phyloP scores from a whole-genome alignment of 2,329 filamentous ascomycete species.

The Phialophora chinensis region DNA sequence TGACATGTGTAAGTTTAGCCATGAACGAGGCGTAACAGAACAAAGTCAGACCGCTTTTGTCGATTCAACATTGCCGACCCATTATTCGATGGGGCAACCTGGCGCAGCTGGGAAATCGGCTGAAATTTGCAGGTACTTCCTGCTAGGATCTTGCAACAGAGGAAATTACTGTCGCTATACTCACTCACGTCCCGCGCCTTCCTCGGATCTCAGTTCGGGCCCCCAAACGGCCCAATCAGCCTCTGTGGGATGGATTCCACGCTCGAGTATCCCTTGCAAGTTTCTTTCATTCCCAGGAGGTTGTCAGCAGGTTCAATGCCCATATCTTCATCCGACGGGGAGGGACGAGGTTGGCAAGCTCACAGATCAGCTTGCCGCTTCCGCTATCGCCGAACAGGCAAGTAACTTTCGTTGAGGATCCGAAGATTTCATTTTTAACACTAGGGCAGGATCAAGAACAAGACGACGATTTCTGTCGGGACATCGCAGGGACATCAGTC shows the following conservation, averaged over 20 bases:
- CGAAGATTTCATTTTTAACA: background rate
- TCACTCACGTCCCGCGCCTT: conserved; percentile 18
- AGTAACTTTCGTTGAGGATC: background rate
- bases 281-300: conserved; percentile 13
- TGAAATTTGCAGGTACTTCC: conserved; percentile 32
- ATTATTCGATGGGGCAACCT: background rate
- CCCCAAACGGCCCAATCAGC: conserved; percentile 3
- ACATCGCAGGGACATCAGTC: conserved; percentile 36
- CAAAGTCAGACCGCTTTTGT: background rate
- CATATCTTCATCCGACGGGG: conserved; percentile 9
- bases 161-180: conserved; percentile 31
- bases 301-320: conserved; percentile 17
- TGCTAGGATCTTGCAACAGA: conserved; percentile 33
- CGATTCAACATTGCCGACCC: background rate
- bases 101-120: background rate
- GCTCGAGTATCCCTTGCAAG: conserved; percentile 15
- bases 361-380: background rate
- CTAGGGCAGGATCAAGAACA: conserved; percentile 20
- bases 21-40: conserved; percentile 10
- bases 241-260: conserved; percentile 14
- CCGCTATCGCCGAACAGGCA: background rate
- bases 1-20: conserved; percentile 11
- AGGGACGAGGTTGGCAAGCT: background rate
- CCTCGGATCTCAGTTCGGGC: background rate
- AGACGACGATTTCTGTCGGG: conserved; percentile 38